Percentiles rank a stretch among this genome's conserved stretches.
phyloP scores from a whole-genome alignment of 441 rosid genomes.

The Gossypium davidsonii region DNA sequence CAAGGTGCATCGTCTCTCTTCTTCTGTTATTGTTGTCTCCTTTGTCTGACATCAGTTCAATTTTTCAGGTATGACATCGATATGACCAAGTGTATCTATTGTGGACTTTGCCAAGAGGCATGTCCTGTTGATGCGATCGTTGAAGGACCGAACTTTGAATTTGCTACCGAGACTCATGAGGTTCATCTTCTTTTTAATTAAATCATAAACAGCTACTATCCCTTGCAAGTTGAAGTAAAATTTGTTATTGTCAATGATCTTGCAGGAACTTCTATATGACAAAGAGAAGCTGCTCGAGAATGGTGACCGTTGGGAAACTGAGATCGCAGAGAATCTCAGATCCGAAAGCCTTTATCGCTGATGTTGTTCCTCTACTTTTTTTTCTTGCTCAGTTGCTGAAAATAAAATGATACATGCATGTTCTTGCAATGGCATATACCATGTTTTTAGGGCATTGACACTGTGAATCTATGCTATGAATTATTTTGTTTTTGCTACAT shows the following conservation, averaged over 20 bases:
- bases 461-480: too few species aligned
- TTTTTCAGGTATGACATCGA: conserved; percentile 81
- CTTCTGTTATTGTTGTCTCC: not conserved
- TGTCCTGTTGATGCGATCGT: conserved; percentile 99
- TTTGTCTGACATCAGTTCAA: not conserved
- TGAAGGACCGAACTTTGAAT: conserved; percentile 97
- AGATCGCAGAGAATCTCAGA: conserved; percentile 96
- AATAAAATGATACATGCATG: conserved; percentile 19
- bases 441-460: too few species aligned
- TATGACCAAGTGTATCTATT: conserved; percentile 97
- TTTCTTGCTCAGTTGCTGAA: not conserved
- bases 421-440: too few species aligned
- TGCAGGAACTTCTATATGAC: conserved; percentile 88
- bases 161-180: conserved; percentile 97
- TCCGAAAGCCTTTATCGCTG: conserved; percentile 91
- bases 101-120: conserved; percentile 99
- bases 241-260: not conserved
- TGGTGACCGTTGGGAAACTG: conserved; percentile 97
- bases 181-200: conserved; percentile 19
- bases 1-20: conserved; percentile 40
- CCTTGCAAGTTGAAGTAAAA: not conserved
- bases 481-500: too few species aligned
- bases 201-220: not conserved
- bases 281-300: conserved; percentile 97
- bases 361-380: conserved; percentile 16